phyloP scores from a whole-genome alignment of 139 green algal genomes.

The Desmodesmus armatus region DNA sequence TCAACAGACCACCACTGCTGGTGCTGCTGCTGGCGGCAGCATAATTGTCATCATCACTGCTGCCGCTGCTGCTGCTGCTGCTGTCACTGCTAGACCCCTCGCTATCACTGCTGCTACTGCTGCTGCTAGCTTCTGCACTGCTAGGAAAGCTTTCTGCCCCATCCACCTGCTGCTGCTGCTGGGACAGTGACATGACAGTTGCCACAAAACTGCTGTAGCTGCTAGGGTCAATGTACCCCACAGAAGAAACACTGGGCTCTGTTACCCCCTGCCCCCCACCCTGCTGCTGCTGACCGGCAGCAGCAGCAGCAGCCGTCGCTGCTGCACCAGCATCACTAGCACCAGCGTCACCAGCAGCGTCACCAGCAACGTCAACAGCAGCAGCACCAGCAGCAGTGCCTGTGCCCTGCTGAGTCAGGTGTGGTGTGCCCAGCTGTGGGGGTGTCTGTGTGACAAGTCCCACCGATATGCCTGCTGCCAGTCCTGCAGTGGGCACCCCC shows the following conservation, averaged over 20 bases:
- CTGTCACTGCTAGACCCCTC: too few species aligned
- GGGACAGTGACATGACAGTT: too few species aligned
- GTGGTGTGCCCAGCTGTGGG: slow-evolving; percentile 11
- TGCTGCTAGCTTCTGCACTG: not conserved
- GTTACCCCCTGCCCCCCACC: too few species aligned
- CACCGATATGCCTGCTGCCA: slow-evolving; percentile 34
- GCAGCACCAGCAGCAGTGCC: not conserved
- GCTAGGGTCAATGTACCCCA: too few species aligned
- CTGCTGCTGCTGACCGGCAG: not conserved
- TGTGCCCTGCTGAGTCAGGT: not conserved
- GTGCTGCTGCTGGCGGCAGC: not conserved
- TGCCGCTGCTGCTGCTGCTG: not conserved
- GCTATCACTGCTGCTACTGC: not conserved
- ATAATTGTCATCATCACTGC: too few species aligned
- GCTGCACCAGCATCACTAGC: not conserved
- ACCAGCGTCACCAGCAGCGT: too few species aligned
- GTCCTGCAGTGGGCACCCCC: slow-evolving; percentile 37
- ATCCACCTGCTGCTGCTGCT: not conserved
- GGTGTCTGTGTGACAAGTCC: slow-evolving; percentile 12
- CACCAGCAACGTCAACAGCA: too few species aligned
- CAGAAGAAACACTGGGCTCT: too few species aligned
- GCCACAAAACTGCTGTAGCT: slow-evolving; percentile 3
- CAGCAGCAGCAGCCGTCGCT: not conserved
- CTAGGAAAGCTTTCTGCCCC: not conserved
- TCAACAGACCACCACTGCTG: not conserved